Evolutionary conservation across 176 grass and related monocot species (phyloP), one percentile per base, ranked within the genome.

Genomic region (Aechmea fasciata): DNA sequence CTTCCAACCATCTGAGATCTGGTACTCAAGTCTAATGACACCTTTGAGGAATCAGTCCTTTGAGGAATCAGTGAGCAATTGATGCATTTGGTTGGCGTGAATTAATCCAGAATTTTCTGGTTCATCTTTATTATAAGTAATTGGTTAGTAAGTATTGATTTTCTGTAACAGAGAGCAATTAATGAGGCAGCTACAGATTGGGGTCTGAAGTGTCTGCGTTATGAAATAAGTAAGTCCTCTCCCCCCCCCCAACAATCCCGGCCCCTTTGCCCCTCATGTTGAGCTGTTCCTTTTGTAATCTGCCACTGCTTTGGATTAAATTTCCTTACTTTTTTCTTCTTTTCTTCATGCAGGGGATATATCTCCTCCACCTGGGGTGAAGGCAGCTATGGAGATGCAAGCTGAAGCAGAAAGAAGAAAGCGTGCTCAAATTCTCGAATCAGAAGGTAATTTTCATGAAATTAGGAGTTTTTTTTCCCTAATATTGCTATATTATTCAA

Each of bases 331-430:
- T 29, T 22, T 57, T 57, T 3, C 20, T 9, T 6, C 2, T 57
- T 5, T 77, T 53, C 59, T 26, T 4, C 62, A 14, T 75, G 22
- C 17, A 96, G 94, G 89, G 94, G 94, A 97, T 69, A 97, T 97
- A 75, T 85, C 82, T 66, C 94, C 94, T 57, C 94, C 94, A 69
- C 63, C 70, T 24, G 94, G 89, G 6, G 85, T 97, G 41, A 92
- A 83, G 77, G 80, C 66, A 51, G 94, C 94, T 79, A 97, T 97
- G 94, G 94, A 97, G 69, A 97, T 97, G 94, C 94, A 97, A 69
- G 94, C 87, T 12, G 94, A 97, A 81, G 94, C 94, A 70, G 94
- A 97, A 76, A 92, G 94, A 80, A 97, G 64, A 77, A 97, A 92
- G 4, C 87, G 94, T 52, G 92, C 92, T 28, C 94, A 97, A 77